A percentile compares a stretch with the other conserved stretches of the same genome.
phyloP scores from a whole-genome alignment of 331 rosid genomes.

The Erythrophleum ivorense region DNA sequence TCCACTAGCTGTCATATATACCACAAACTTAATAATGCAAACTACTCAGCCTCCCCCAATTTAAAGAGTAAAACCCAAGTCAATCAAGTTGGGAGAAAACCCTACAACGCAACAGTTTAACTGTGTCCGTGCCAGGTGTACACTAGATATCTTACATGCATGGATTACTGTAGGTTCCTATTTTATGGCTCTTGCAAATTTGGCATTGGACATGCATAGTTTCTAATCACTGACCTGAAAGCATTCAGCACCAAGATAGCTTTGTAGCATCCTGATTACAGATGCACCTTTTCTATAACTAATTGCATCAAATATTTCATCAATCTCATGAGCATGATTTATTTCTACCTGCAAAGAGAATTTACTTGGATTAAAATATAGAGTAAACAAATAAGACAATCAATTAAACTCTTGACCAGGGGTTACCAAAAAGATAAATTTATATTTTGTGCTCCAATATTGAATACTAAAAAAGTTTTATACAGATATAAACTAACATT shows the following conservation, averaged over 20 bases:
- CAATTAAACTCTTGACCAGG: constrained; percentile 12
- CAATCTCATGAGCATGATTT: constrained; percentile 84
- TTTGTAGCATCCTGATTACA: constrained; percentile 89
- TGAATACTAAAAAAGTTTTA: not conserved
- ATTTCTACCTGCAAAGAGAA: constrained; percentile 74
- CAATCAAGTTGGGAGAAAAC: constrained; percentile 24
- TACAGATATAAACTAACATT: not conserved
- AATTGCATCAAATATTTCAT: constrained; percentile 93
- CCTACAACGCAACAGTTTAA: not conserved
- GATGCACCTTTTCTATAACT: constrained; percentile 95
- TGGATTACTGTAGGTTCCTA: constrained; percentile 17
- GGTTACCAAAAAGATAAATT: not conserved
- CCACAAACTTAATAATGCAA: constrained; percentile 4
- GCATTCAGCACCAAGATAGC: constrained; percentile 86
- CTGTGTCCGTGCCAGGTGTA: not conserved
- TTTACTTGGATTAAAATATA: constrained; percentile 34
- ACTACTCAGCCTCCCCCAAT: constrained; percentile 25
- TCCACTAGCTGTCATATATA: not conserved
- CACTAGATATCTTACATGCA: not conserved
- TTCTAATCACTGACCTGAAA: constrained; percentile 72
- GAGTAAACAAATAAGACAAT: not conserved
- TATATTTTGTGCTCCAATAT: not conserved
- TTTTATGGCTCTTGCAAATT: constrained; percentile 22
- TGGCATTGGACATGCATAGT: constrained; percentile 26
- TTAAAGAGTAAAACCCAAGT: constrained; percentile 15